phyloP scores from a whole-genome alignment of 371 early-diverging fungal species.

The Mortierella sp. region DNA sequence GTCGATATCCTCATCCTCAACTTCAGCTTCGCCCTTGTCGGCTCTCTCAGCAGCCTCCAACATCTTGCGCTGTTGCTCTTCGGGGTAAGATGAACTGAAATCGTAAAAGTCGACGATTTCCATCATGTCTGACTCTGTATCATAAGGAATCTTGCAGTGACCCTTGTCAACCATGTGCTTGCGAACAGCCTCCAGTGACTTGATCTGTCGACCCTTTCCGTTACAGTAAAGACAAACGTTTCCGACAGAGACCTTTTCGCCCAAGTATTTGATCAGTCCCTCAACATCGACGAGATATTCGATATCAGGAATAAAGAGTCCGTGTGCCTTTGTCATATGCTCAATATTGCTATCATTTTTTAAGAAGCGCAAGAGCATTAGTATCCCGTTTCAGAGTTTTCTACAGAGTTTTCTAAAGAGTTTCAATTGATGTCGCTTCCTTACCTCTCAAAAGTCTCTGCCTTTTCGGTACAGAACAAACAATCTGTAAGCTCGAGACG shows the following conservation, averaged over 20 bases:
- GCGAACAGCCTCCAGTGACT: conserved; percentile 92
- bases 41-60: conserved; percentile 46
- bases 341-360: conserved; percentile 70
- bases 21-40: conserved; percentile 32
- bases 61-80: conserved; percentile 59
- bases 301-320: conserved; percentile 96
- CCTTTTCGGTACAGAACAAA: conserved; percentile 82
- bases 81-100: conserved; percentile 80
- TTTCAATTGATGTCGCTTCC: neutral
- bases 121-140: conserved; percentile 88
- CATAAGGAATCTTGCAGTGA: conserved; percentile 95
- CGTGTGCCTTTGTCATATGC: conserved; percentile 93
- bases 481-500: conserved; percentile 81
- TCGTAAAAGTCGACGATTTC: conserved; percentile 96
- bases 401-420: neutral
- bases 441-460: conserved; percentile 74
- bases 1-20: conserved; percentile 54
- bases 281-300: conserved; percentile 91
- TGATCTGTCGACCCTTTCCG: conserved; percentile 87
- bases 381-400: too few relatives aligned
- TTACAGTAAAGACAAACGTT: conserved; percentile 97
- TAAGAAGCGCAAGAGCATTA: neutral
- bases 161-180: conserved; percentile 97
- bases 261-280: conserved; percentile 92
- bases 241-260: conserved; percentile 93